A percentile compares a stretch with the other conserved stretches of the same genome.
Conservation (phyloP, 2,329 filamentous ascomycete species). For the Rhynchosporium secalis region DNA sequence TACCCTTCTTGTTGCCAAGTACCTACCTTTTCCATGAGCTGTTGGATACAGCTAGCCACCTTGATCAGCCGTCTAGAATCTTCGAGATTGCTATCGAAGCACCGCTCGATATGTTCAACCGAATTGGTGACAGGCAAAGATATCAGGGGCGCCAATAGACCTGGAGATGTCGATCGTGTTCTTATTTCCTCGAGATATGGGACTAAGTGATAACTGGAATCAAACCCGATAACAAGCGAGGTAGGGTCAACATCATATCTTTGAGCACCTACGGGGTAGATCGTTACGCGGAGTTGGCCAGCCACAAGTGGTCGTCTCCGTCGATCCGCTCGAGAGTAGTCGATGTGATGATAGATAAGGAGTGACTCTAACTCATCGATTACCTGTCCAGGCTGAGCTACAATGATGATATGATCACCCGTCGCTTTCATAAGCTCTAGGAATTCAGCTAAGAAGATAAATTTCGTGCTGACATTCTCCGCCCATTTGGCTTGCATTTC, state of each 20-base stretch:
- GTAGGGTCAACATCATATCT: conserved; percentile 24
- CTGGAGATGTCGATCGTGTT: conserved; percentile 17
- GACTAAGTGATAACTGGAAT: conserved; percentile 21
- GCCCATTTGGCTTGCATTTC: conserved; percentile 53
- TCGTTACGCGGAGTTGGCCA: conserved; percentile 26
- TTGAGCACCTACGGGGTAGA: conserved; percentile 32
- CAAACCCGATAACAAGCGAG: conserved; percentile 33
- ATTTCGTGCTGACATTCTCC: conserved; percentile 59
- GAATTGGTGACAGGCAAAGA: conserved; percentile 35
- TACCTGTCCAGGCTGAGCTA: conserved; percentile 52
- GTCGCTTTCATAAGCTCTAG: conserved; percentile 47
- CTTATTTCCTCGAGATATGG: conserved; percentile 24
- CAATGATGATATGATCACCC: conserved; percentile 52
- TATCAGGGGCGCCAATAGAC: conserved; percentile 29
- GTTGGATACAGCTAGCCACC: conserved; percentile 32
- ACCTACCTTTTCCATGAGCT: conserved; percentile 32
- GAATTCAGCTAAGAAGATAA: conserved; percentile 58
- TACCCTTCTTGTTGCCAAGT: conserved; percentile 23
- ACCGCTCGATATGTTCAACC: conserved; percentile 38
- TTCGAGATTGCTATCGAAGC: conserved; percentile 27
- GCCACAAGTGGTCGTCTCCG: conserved; percentile 31
- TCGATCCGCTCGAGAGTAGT: conserved; percentile 36
- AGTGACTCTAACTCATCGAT: conserved; percentile 55
- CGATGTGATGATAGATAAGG: conserved; percentile 44
- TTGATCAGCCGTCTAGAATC: conserved; percentile 27